phyloP scores from a whole-genome alignment of 2,329 filamentous ascomycete genomes.

The Hirsutella minnesotensis region DNA sequence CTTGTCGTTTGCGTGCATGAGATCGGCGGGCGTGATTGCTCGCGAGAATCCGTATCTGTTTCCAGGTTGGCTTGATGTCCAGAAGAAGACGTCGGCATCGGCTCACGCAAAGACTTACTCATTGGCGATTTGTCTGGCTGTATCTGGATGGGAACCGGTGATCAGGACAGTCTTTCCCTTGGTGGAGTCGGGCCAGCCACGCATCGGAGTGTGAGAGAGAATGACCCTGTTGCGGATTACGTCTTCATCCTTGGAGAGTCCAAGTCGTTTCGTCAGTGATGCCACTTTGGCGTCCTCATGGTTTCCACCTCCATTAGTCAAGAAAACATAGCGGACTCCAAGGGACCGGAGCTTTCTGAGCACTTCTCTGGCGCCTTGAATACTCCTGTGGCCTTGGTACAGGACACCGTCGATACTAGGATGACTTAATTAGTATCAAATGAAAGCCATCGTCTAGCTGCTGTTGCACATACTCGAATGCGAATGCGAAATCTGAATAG shows the following conservation, averaged over 20 bases:
- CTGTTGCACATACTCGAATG: constrained; percentile 20
- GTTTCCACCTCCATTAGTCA: constrained; percentile 92
- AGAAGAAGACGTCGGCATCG: not conserved
- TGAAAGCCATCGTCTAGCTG: too few relatives aligned
- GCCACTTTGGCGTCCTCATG: constrained; percentile 42
- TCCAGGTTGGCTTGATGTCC: not conserved
- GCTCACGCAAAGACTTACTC: constrained; percentile 25
- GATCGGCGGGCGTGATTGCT: constrained; percentile 77
- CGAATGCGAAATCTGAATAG: constrained; percentile 22
- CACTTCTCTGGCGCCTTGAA: constrained; percentile 66
- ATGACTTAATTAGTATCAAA: too few relatives aligned
- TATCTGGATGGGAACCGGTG: constrained; percentile 55
- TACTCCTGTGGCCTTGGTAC: constrained; percentile 64
- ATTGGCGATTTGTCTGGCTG: constrained; percentile 63
- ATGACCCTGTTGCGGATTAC: constrained; percentile 32
- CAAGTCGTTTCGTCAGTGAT: constrained; percentile 20
- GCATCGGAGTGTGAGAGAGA: constrained; percentile 83
- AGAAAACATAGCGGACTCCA: constrained; percentile 79
- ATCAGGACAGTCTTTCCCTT: constrained; percentile 52
- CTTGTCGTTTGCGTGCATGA: constrained; percentile 59
- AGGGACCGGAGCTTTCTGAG: constrained; percentile 62
- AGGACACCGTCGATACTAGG: constrained; percentile 86
- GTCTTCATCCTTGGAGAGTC: constrained; percentile 18
- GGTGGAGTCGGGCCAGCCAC: constrained; percentile 35
- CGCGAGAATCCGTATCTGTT: constrained; percentile 58